Base-by-base conservation (phyloP, 2,329 filamentous ascomycete genomes). In the Hypoxylon sp. region DNA sequence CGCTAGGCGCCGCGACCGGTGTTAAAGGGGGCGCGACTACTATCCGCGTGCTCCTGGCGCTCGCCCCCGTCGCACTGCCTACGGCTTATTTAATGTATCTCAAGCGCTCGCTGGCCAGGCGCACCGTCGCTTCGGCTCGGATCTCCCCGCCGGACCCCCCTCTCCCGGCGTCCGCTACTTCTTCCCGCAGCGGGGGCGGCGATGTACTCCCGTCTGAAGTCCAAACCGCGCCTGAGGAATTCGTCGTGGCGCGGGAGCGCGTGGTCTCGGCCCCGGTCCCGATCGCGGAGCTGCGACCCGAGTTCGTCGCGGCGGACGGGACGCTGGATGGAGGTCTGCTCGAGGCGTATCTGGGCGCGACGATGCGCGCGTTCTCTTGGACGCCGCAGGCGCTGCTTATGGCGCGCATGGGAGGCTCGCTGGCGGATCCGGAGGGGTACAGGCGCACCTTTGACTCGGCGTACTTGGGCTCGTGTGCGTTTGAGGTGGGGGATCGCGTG, bases 351-450 rank as follows among this genome's bases (percentile, higher is more conserved):
- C 59, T 75, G 0, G 42, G 56, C 12, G 63, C 65, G 0, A 71
- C 71, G 1, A 71, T 75, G 71, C 57, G 52, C 11, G 40, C 52
- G 1, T 74, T 75, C 61, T 38, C 71, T 3, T 64, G 62, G 51
- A 73, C 72, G 51, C 72, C 71, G 38, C 72, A 75, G 66, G 71
- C 70, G 0, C 44, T 54, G 44, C 12, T 68, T 14, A 70, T 73
- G 71, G 64, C 61, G 28, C 45, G 52, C 20, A 30, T 71, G 42
- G 68, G 70, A 1, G 67, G 68, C 22, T 50, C 55, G 4, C 6
- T 63, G 12, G 3, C n/a, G 24, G 71, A 73, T 42, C 38, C 72
- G 9, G 61, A 58, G 8, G 42, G 18, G 4, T 74, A 51, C 26
- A 18, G 30, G 9, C 11, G 20, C 18, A 32, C 55, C 11, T 67